Conservation (phyloP, 768 basidiomycete species). For the Serendipita indica region DNA sequence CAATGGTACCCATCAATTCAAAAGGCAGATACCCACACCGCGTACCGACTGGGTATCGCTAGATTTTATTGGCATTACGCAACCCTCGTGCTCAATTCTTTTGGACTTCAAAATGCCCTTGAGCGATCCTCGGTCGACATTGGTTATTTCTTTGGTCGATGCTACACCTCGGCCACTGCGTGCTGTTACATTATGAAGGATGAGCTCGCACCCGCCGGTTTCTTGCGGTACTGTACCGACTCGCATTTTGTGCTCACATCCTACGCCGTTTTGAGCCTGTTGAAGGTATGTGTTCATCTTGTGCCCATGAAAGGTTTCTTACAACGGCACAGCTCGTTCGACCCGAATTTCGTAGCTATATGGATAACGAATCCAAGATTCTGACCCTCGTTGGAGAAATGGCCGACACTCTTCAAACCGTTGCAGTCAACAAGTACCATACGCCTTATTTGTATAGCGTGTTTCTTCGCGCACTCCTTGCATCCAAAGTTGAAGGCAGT, state of each 20-base stretch:
- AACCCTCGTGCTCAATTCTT: slow-evolving; percentile 82
- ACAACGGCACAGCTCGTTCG: slow-evolving; percentile 48
- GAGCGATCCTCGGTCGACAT: slow-evolving; percentile 60
- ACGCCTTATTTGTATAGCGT: slow-evolving; percentile 81
- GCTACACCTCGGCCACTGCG: slow-evolving; percentile 53
- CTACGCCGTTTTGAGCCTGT: slow-evolving; percentile 83
- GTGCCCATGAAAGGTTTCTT: neutral
- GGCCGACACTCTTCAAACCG: slow-evolving; percentile 60
- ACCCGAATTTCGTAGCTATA: slow-evolving; percentile 64
- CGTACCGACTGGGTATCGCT: slow-evolving; percentile 34
- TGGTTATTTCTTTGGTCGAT: slow-evolving; percentile 71
- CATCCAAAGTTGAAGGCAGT: slow-evolving; percentile 29
- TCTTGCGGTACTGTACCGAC: slow-evolving; percentile 73
- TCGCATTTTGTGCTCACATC: slow-evolving; percentile 81
- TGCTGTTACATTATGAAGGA: slow-evolving; percentile 65
- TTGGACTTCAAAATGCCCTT: slow-evolving; percentile 91
- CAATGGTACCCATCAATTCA: slow-evolving; percentile 25
- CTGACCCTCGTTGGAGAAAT: slow-evolving; percentile 62
- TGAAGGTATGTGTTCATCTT: slow-evolving; percentile 49
- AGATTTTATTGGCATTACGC: slow-evolving; percentile 77
- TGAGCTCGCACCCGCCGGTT: slow-evolving; percentile 59
- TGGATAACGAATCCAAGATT: slow-evolving; percentile 58
- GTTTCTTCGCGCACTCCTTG: slow-evolving; percentile 65
- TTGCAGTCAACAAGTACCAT: slow-evolving; percentile 65
- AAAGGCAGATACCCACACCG: slow-evolving; percentile 20